These are phyloP conservation scores for Cercospora nicotianae DNA, from an alignment of 2,329 filamentous ascomycete species.

Conservation along the genomic window DNA sequence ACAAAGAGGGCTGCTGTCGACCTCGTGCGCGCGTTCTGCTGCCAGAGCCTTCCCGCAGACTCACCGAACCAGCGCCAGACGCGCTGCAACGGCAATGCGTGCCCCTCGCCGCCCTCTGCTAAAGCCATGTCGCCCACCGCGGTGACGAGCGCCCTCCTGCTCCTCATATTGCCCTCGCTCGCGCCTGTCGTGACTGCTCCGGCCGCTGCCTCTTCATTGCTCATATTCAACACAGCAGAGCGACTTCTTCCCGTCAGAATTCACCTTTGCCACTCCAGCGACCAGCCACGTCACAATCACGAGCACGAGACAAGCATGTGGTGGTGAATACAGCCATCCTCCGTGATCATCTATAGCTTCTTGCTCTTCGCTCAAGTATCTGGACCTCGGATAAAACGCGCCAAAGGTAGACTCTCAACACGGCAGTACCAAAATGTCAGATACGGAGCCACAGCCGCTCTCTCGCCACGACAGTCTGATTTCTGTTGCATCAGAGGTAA, in stretches of 20 bases:
- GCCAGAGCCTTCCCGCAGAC: slow-evolving; percentile 18
- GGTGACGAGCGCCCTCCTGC: background rate
- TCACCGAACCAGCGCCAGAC: slow-evolving; percentile 15
- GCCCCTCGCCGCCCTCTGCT: background rate
- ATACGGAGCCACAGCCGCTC: background rate
- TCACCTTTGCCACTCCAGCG: background rate
- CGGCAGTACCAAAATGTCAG: background rate
- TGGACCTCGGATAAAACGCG: background rate
- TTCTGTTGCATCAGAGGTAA: background rate
- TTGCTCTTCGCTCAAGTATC: background rate
- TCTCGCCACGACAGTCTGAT: slow-evolving; percentile 15
- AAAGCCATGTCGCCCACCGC: slow-evolving; percentile 3
- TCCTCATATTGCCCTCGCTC: background rate
- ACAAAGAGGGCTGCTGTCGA: background rate
- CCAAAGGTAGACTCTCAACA: background rate
- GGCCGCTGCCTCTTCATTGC: background rate
- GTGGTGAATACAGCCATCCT: background rate
- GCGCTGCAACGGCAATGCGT: slow-evolving; percentile 8
- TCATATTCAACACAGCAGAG: background rate
- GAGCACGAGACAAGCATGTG: background rate
- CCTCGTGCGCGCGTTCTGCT: slow-evolving; percentile 16
- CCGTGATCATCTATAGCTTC: background rate
- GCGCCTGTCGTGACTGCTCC: background rate
- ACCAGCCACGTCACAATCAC: slow-evolving; percentile 4
- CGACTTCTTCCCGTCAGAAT: background rate